Evolutionary conservation across 345 rosid species (phyloP), one percentile per base, ranked within the genome.

Genomic region (Jatropha curcas): DNA sequence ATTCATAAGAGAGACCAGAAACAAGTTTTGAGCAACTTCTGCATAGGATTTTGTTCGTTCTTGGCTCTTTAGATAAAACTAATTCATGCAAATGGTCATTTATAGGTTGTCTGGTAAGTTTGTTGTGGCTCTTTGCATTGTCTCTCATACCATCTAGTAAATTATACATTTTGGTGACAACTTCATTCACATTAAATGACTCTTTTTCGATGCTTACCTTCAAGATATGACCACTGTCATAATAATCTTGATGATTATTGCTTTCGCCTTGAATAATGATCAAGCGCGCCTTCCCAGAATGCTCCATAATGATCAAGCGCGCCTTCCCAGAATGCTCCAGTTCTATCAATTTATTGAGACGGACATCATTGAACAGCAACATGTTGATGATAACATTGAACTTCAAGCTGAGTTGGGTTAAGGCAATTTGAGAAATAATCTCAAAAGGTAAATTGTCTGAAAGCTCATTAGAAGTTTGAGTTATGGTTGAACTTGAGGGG

Each of bases 371-470:
- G 22, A 9, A 22, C 5, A 22, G 19, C 7, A 5, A 16, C 0
- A 1, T 33, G 17, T 13, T 14, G n/a, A 59, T 30, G n/a, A 59
- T 17, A 30, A 56, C 60, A 25, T 16, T 30, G 63, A 59, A 4
- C 6, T 59, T 59, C 37, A 59, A 59, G n/a, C 39, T 30, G 11
- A 59, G 63, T 59, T 59, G 37, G 37, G 61, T 57, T 57, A 20
- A 57, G 13, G 35, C 61, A 11, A 57, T 12, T 57, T 27, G 7
- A 28, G 20, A 57, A 28, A 57, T 20, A 57, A 14, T 20, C 13
- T 57, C 34, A 28, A 57, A 27, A 27, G 59, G 14, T 22, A 56
- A 56, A 8, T 56, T 56, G 11, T 11, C 5, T 25, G 14, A 8
- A 8, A 35, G 4, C 7, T 35, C 39, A 35, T 35, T 0, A 35